A percentile compares a stretch with the other conserved stretches of the same genome.
These are phyloP conservation scores for Hevea brasiliensis DNA, from an alignment of 345 rosid genomes.

Conservation along the genomic window DNA sequence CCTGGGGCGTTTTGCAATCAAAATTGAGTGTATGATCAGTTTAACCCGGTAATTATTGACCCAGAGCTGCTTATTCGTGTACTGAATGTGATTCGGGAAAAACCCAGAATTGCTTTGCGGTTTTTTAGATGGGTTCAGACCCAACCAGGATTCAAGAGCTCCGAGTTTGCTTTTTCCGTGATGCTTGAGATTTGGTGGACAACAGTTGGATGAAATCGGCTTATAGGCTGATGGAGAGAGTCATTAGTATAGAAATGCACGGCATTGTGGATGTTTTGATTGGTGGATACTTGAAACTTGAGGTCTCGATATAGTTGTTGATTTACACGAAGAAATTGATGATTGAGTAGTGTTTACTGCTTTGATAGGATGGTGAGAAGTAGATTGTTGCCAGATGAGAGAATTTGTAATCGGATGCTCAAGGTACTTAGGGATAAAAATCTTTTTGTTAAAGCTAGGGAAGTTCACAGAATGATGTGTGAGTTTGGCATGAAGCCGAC, in stretches of 20 bases:
- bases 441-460: slow-evolving; percentile 32
- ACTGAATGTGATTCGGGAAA: slow-evolving; percentile 42
- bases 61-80: slow-evolving; percentile 55
- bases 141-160: slow-evolving; percentile 48
- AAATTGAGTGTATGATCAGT: slow-evolving; percentile 47
- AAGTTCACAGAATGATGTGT: slow-evolving; percentile 50
- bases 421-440: slow-evolving; percentile 51
- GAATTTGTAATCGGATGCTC: slow-evolving; percentile 63
- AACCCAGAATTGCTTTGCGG: slow-evolving; percentile 53
- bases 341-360: slow-evolving; percentile 49
- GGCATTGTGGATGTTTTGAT: slow-evolving; percentile 57
- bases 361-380: slow-evolving; percentile 55
- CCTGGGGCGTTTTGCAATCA: slow-evolving; percentile 39
- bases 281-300: slow-evolving; percentile 26
- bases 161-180: slow-evolving; percentile 38
- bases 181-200: slow-evolving; percentile 62
- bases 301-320: slow-evolving; percentile 43
- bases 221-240: slow-evolving; percentile 51
- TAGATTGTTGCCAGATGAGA: slow-evolving; percentile 57
- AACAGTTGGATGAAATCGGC: slow-evolving; percentile 48
- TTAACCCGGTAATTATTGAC: slow-evolving; percentile 41
- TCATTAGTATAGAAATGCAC: slow-evolving; percentile 42
- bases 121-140: slow-evolving; percentile 58
- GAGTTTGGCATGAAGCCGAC: slow-evolving; percentile 54
- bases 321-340: slow-evolving; percentile 49